Conservation (phyloP, 768 basidiomycete species). For the Jaapia argillacea region DNA sequence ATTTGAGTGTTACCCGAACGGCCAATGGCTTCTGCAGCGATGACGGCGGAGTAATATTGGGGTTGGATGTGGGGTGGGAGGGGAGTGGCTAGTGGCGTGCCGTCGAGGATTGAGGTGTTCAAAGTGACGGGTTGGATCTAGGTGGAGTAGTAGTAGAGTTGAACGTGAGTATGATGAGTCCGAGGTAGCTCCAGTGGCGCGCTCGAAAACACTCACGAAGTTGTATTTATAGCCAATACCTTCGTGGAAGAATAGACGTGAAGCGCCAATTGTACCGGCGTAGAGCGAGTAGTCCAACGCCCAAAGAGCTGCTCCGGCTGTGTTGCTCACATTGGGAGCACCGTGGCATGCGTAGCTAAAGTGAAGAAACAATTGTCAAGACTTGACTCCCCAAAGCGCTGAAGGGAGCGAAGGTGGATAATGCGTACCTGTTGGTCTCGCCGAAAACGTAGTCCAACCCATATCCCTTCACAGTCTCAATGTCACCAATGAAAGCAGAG, state of each 20-base stretch:
- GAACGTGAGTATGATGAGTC: constrained; percentile 2
- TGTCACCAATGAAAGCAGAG: constrained; percentile 39
- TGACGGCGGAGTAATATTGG: constrained; percentile 54
- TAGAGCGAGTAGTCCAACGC: constrained; percentile 54
- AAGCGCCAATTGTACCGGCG: constrained; percentile 44
- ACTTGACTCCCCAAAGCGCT: not conserved
- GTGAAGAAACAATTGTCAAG: not conserved
- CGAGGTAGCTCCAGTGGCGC: not conserved
- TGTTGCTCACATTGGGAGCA: constrained; percentile 50
- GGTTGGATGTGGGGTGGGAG: constrained; percentile 54
- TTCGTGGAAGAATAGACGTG: constrained; percentile 50
- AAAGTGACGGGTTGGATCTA: constrained; percentile 58
- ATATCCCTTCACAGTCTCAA: constrained; percentile 32
- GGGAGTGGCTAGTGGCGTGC: constrained; percentile 35
- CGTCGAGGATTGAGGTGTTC: constrained; percentile 48
- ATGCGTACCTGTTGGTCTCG: constrained; percentile 40
- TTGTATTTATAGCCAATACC: constrained; percentile 68
- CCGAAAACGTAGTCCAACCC: constrained; percentile 53
- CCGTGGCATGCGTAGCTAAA: constrained; percentile 23
- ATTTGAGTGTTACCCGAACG: constrained; percentile 27
- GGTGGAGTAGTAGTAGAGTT: not conserved
- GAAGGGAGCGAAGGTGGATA: not conserved
- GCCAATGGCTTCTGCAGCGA: constrained; percentile 50
- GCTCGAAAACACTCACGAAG: constrained; percentile 25
- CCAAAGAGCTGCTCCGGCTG: constrained; percentile 65